These are phyloP conservation scores for Incumbomyces delicatus DNA, from an alignment of 2,329 filamentous ascomycete genomes.

Conservation along the genomic window DNA sequence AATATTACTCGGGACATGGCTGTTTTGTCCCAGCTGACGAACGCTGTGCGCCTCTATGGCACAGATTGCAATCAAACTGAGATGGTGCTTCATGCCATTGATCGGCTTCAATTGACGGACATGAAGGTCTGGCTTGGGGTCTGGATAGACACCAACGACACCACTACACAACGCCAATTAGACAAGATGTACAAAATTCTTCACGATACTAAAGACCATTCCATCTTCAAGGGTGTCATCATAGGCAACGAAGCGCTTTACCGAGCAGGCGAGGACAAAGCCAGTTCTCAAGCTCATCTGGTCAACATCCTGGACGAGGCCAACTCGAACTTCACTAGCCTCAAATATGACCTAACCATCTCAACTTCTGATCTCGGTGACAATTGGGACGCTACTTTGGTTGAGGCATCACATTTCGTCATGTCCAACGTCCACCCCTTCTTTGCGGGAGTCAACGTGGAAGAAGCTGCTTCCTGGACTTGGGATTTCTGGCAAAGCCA, in stretches of 20 bases:
- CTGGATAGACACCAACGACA: slow-evolving; percentile 76
- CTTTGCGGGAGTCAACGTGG: slow-evolving; percentile 67
- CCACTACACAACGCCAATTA: slow-evolving; percentile 75
- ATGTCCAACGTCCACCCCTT: slow-evolving; percentile 98
- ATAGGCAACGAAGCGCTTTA: slow-evolving; percentile 56
- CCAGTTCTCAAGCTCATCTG: slow-evolving; percentile 58
- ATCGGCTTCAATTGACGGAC: slow-evolving; percentile 57
- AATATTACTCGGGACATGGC: slow-evolving; percentile 89
- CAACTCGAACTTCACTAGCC: slow-evolving; percentile 58
- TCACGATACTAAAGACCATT: slow-evolving; percentile 39
- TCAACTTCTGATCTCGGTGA: slow-evolving; percentile 84
- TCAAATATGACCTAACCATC: slow-evolving; percentile 61
- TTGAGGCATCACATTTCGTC: slow-evolving; percentile 65
- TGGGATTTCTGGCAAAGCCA: slow-evolving; percentile 68
- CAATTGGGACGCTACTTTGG: slow-evolving; percentile 67
- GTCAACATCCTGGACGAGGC: slow-evolving; percentile 57
- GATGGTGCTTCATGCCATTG: slow-evolving; percentile 78
- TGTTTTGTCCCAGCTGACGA: slow-evolving; percentile 79
- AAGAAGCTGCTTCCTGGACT: slow-evolving; percentile 68
- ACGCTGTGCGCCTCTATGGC: slow-evolving; percentile 79
- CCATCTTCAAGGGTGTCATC: slow-evolving; percentile 51
- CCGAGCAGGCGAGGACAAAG: slow-evolving; percentile 37
- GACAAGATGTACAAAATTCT: slow-evolving; percentile 76
- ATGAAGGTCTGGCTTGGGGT: slow-evolving; percentile 93
- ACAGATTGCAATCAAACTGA: slow-evolving; percentile 97